Evolutionary conservation across 148 eudicot species (phyloP).

Genomic region (Rhododendron griersonianum): DNA sequence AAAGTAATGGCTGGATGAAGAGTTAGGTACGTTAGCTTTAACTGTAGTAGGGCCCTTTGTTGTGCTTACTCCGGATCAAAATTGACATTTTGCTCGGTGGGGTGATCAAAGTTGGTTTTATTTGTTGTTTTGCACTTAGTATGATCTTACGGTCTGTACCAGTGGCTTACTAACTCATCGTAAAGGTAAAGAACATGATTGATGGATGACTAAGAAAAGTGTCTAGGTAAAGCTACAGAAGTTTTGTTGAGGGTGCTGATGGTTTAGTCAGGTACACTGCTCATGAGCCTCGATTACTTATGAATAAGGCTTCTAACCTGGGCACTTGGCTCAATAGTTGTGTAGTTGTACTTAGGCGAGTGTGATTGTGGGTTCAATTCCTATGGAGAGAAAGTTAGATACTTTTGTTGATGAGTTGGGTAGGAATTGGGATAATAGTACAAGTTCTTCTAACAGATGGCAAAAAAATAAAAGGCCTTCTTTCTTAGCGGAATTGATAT

Average conservation of each 20-base stretch:
- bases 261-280: background rate
- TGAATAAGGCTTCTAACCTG: background rate
- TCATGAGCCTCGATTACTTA: background rate
- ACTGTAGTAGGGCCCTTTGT: constrained; percentile 13
- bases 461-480: background rate
- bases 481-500: background rate
- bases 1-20: constrained; percentile 23
- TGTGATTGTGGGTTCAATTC: background rate
- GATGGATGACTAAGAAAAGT: background rate
- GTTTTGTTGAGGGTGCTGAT: background rate
- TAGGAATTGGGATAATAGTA: background rate
- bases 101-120: background rate
- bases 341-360: background rate
- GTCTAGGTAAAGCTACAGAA: background rate
- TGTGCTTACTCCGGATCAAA: background rate
- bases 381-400: background rate
- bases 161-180: background rate
- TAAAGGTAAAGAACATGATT: background rate
- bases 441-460: background rate
- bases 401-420: background rate
- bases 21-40: constrained; percentile 28
- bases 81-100: constrained; percentile 14
- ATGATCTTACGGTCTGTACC: background rate
- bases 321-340: background rate
- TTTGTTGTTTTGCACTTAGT: background rate